Conservation (phyloP, 257 asterid species). For the Jaltomata sinuosa region DNA sequence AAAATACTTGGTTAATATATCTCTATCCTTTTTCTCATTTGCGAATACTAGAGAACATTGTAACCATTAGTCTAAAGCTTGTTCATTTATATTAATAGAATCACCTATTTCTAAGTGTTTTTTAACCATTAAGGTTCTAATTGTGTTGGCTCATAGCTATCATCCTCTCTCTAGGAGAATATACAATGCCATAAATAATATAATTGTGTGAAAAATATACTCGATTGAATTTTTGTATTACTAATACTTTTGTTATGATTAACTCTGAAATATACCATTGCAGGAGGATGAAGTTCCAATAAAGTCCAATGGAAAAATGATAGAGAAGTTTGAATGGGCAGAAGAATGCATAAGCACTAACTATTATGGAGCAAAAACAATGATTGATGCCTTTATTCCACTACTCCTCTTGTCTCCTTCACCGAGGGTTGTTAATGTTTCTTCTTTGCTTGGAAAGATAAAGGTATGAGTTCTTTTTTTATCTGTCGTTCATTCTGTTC, state of each 20-base stretch:
- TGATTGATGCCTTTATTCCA: conserved; percentile 19
- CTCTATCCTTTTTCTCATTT: not conserved
- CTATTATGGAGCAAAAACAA: conserved; percentile 11
- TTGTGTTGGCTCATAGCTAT: not conserved
- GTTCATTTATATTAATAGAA: not conserved
- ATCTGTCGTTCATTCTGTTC: too few species aligned
- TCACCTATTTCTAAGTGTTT: not conserved
- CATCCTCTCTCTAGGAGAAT: not conserved
- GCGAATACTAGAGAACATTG: not conserved
- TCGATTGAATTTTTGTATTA: not conserved
- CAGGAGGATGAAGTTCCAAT: conserved; percentile 5
- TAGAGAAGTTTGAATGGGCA: conserved; percentile 12
- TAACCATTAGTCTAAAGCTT: not conserved
- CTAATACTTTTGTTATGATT: not conserved
- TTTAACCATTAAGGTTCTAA: not conserved
- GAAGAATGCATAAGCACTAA: conserved; percentile 12
- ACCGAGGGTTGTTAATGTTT: conserved; percentile 20
- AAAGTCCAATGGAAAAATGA: conserved; percentile 2
- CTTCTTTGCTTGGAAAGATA: conserved; percentile 12
- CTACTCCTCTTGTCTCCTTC: conserved; percentile 11
- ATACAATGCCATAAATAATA: not conserved
- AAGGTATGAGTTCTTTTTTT: not conserved
- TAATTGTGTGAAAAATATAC: not conserved
- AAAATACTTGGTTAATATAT: not conserved
- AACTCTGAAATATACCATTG: not conserved